These are phyloP conservation scores for Cyberlindnera xishuangbannaensis DNA, from an alignment of 805 yeast species.

Conservation along the genomic window DNA sequence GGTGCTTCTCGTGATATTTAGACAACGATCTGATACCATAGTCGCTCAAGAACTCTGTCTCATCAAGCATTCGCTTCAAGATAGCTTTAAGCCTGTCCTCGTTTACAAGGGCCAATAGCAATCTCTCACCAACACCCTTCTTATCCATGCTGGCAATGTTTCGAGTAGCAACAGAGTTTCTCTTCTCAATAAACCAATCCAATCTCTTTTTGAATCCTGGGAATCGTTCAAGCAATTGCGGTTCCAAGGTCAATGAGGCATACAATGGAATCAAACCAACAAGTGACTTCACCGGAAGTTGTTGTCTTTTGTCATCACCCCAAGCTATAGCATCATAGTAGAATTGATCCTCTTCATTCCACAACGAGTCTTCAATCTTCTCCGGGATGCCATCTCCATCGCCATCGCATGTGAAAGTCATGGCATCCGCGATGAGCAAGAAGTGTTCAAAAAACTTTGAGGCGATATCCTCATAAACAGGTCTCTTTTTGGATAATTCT, in stretches of 20 bases:
- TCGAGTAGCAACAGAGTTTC: conserved; percentile 63
- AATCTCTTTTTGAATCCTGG: conserved; percentile 80
- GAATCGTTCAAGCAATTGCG: conserved; percentile 68
- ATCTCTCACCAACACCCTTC: conserved; percentile 75
- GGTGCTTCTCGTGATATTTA: conserved; percentile 77
- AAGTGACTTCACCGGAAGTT: conserved; percentile 78
- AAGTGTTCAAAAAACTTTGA: conserved; percentile 93
- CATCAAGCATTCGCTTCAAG: conserved; percentile 76
- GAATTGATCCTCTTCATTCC: conserved; percentile 88
- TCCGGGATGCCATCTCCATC: conserved; percentile 27
- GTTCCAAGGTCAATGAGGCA: conserved; percentile 85
- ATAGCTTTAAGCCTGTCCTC: conserved; percentile 74
- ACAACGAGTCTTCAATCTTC: conserved; percentile 56
- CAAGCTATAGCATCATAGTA: conserved; percentile 87
- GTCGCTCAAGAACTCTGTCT: conserved; percentile 74
- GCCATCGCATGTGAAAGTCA: conserved; percentile 53
- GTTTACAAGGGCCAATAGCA: conserved; percentile 72
- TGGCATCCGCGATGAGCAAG: conserved; percentile 85
- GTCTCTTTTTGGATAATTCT: conserved; percentile 79
- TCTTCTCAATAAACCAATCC: conserved; percentile 75
- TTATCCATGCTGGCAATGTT: conserved; percentile 79
- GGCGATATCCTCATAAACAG: conserved; percentile 89
- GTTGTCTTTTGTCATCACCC: conserved; percentile 61
- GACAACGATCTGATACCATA: conserved; percentile 88
- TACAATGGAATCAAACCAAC: conserved; percentile 90